A percentile compares a stretch with the other conserved stretches of the same genome.
phyloP scores from a whole-genome alignment of 495 filamentous ascomycete species.

The Tuber umbilicatum region DNA sequence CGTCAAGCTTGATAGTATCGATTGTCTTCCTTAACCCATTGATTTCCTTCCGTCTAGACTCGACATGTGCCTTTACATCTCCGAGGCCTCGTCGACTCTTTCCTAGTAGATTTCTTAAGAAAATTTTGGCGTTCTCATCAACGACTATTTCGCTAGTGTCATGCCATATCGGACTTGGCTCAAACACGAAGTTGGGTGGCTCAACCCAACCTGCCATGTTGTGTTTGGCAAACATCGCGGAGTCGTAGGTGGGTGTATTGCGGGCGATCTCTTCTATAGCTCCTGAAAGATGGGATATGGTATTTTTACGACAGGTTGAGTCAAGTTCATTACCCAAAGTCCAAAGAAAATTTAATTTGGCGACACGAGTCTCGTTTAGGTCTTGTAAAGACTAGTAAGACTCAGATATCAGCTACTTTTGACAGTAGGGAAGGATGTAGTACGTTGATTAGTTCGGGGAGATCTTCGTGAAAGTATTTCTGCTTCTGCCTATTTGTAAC shows the following conservation, averaged over 20 bases:
- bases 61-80: constrained; percentile 70
- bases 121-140: constrained; percentile 80
- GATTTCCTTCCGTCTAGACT: constrained; percentile 76
- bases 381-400: constrained; percentile 64
- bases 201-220: constrained; percentile 77
- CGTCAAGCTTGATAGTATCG: constrained; percentile 52
- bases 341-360: constrained; percentile 81
- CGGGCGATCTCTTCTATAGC: constrained; percentile 74
- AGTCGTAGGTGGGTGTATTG: constrained; percentile 82
- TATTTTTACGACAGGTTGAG: constrained; percentile 60
- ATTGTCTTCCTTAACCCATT: constrained; percentile 64
- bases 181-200: constrained; percentile 74
- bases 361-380: constrained; percentile 77
- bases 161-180: constrained; percentile 95
- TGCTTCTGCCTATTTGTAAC: constrained; percentile 95
- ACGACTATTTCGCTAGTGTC: constrained; percentile 77
- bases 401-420: constrained; percentile 17
- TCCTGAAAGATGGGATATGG: constrained; percentile 61
- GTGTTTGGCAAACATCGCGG: constrained; percentile 93
- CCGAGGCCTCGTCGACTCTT: constrained; percentile 80
- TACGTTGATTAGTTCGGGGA: constrained; percentile 89
- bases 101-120: constrained; percentile 79
- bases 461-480: constrained; percentile 92
- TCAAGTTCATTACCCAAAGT: constrained; percentile 72
- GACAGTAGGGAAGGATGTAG: constrained; percentile 14